phyloP scores from a whole-genome alignment of 495 filamentous ascomycete genomes.

The Annulohypoxylon stygium region DNA sequence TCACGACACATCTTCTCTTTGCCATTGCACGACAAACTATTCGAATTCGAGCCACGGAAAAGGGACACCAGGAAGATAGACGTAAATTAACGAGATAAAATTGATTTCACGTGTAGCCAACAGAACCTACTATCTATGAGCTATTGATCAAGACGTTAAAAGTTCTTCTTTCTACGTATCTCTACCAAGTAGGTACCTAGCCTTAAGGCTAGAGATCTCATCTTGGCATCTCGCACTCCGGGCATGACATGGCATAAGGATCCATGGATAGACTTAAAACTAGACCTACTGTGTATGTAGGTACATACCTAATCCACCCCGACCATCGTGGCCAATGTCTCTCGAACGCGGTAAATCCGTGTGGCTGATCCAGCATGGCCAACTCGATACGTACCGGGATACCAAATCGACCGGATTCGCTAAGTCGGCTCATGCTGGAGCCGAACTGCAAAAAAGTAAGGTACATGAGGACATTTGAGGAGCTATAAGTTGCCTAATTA shows the following conservation, averaged over 20 bases:
- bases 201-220: slow-evolving; percentile 28
- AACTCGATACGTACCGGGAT: slow-evolving; percentile 30
- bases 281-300: not conserved
- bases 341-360: slow-evolving; percentile 36
- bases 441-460: slow-evolving; percentile 32
- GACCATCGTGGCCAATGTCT: slow-evolving; percentile 25
- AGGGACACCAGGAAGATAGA: not conserved
- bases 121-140: slow-evolving; percentile 1
- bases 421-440: slow-evolving; percentile 31
- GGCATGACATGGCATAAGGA: slow-evolving; percentile 21
- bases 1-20: slow-evolving; percentile 18
- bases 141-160: slow-evolving; percentile 14
- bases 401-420: slow-evolving; percentile 19
- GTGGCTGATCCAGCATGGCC: slow-evolving; percentile 27
- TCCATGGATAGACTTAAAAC: not conserved
- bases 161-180: not conserved
- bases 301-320: slow-evolving; percentile 9
- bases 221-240: slow-evolving; percentile 25
- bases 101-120: not conserved
- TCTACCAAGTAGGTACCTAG: not conserved
- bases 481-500: slow-evolving; percentile 39
- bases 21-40: not conserved
- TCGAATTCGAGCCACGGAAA: slow-evolving; percentile 25
- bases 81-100: slow-evolving; percentile 1
- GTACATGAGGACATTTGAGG: slow-evolving; percentile 3